Evolutionary conservation across 768 basidiomycete species (phyloP), one percentile per base, ranked within the genome.

Genomic region (Termitomyces sp.): DNA sequence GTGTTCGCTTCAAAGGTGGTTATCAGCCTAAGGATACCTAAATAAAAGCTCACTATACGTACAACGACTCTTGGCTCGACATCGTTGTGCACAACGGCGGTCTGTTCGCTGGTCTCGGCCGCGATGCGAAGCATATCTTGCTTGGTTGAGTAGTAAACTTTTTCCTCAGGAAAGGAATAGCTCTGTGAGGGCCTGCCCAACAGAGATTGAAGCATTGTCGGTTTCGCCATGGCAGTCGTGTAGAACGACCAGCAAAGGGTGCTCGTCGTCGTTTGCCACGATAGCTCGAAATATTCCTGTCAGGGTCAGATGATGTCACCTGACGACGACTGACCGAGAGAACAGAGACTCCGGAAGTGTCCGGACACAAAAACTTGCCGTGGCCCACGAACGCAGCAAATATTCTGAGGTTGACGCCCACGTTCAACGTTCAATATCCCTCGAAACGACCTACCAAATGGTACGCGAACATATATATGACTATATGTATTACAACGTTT

Each of bases 111-210:
- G 22, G 63, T 61, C 56, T 70, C 73, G 41, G 77, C 70, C 2
- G 80, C 80, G 56, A 82, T 75, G 12, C 77, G 76, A 59, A 80
- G 61, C 67, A 85, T 74, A 49, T 80, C 76, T 52, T 71, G 64
- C 64, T 77, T 81, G 11, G 73, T 77, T 0, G 80, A 83, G 57
- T 79, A 74, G 60, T 82, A 83, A 5, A 78, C 73, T 61, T 76
- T 78, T 54, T 70, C 66, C 20, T 62, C 57, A 0, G 78, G 79
- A 51, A 74, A 70, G 9, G 69, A 63, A 66, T 90, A 90, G 0
- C 76, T 70, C 64, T 87, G 83, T 1, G 87, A 88, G 11, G 88
- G 88, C 49, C 75, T 66, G 49, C 82, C 79, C 40, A 91, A 74
- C 41, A 89, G 66, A 38, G 74, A 76, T 67, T 89, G 87, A 50